Base-by-base conservation (phyloP, 441 rosid species). In the Erysimum pusillum region DNA sequence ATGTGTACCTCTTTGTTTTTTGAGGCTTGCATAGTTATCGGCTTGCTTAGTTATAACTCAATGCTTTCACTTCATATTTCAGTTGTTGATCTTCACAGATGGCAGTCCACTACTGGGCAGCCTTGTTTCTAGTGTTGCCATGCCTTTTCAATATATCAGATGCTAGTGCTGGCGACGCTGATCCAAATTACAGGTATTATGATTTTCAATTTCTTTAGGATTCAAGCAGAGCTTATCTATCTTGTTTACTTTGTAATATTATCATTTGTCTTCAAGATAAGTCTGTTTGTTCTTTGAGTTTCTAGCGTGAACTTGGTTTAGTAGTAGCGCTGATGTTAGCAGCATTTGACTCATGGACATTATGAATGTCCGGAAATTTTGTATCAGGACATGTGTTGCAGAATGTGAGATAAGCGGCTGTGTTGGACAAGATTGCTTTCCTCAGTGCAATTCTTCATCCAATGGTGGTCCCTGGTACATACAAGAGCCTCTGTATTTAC, bases 121-220 rank as follows among this genome's bases (percentile, higher is more conserved):
- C 80, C 63, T 76, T 87, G 28, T 78, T 66, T 61, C 56, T 87
- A 46, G 74, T 82, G 68, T 73, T 90, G 67, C 73, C 83, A 17
- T 88, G 85, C 71, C 90, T 92, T 68, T 71, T 84, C 79, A 83
- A 64, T 53, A 73, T 70, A 52, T 83, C 89, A 63, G 73, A 90
- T 79, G 94, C 92, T 48, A 95, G 97, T 78, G 88, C 85, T 65
- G 99, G 99, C 32, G 98, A 95, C 85, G 87, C 87, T 20, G 90
- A 95, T 84, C 92, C 89, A 9, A 65, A 46, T 60, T 95, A 93
- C 91, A 88, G 92, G 98, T 92, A 83, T 31, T 64, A 17, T 46
- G 7, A 11, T 58, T 54, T 76, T 32, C 73, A 51, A 32, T 61
- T 28, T 70, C 41, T 38, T 17, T 57, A 62, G 18, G 39, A 56